Conservation (phyloP, 352 stramenopile species). For the Phytophthora pisi region DNA sequence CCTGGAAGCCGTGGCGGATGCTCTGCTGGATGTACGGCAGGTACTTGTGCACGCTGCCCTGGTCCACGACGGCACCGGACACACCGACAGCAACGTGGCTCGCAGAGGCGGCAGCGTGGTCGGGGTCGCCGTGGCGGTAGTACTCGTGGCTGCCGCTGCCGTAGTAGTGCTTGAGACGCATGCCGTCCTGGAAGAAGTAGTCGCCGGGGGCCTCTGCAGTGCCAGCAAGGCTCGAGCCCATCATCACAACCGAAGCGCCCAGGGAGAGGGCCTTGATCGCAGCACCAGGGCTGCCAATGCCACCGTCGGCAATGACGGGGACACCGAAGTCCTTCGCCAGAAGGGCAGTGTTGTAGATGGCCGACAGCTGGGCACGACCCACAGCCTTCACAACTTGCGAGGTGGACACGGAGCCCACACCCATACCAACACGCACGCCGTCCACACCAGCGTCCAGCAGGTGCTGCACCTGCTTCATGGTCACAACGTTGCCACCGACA, state of each 20-base stretch:
- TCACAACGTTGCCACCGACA: conserved; percentile 99
- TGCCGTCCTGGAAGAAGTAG: conserved; percentile 99
- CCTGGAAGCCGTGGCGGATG: conserved; percentile 97
- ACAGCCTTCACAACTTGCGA: conserved; percentile 99
- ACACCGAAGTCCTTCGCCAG: conserved; percentile 95
- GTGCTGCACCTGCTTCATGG: conserved; percentile 93
- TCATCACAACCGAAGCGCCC: conserved; percentile 98
- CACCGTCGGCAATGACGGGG: conserved; percentile 98
- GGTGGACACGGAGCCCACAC: conserved; percentile 98
- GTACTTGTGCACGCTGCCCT: conserved; percentile 97
- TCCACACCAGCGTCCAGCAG: conserved; percentile 98
- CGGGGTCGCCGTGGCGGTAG: conserved; percentile 53
- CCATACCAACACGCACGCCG: conserved; percentile 98
- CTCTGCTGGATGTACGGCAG: conserved; percentile 98
- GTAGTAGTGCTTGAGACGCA: conserved; percentile 98
- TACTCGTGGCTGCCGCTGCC: conserved; percentile 98
- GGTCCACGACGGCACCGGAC: conserved; percentile 97
- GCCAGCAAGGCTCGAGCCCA: conserved; percentile 97
- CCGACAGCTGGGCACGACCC: conserved; percentile 96
- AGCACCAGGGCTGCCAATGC: conserved; percentile 96
- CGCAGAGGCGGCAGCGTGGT: conserved; percentile 70
- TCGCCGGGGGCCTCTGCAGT: conserved; percentile 98
- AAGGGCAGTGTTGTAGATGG: conserved; percentile 97
- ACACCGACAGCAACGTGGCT: conserved; percentile 98
- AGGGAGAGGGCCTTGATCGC: conserved; percentile 97